Evolutionary conservation across 1,139 yeast genomes (phyloP), one percentile per base, ranked within the genome.

Genomic region (Geotrichum citri-aurantii): DNA sequence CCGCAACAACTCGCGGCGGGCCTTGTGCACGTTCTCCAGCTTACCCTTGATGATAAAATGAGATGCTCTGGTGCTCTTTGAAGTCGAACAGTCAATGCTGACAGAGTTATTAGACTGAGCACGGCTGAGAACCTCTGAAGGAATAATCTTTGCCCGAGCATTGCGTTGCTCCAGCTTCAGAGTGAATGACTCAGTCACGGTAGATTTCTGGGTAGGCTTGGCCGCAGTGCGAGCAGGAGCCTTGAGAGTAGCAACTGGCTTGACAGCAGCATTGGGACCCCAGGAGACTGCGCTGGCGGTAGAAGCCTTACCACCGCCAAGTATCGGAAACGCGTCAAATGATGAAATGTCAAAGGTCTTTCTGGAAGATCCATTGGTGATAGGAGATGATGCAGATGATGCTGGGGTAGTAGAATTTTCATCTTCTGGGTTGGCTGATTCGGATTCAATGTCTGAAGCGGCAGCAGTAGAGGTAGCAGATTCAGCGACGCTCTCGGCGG

Each of bases 1-100:
- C 69, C 84, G 85, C 63, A 88, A 81, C 59, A 95, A 81, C 65
- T 88, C 88, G 63, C 91, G 80, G 73, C 85, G 86, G 62, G 96
- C 97, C 52, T 75, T 75, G 62, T 78, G 80, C 59, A 91, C 95
- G 61, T 83, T 82, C 27, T 78, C 83, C 26, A 86, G 82, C 64
- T 81, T 79, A 68, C 98, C 99, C 66, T 86, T 82, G 66, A 93
- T 82, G 71, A 93, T 81, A 68, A 92, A 90, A 33, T 96, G 89
- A 75, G 97, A 85, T 69, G 83, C 85, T 68, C 87, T 89, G 59
- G 88, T 85, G 65, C 82, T 82, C 65, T 81, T 81, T 58, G 96
- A 87, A 59, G 91, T 79, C 57, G 97, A 89, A 62, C 96, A 88
- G 71, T 92, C 97, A 63, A 92, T 83, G 62, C 83, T 81, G 48